phyloP scores from a whole-genome alignment of 805 yeast species.

The Metschnikowia dekortorum region DNA sequence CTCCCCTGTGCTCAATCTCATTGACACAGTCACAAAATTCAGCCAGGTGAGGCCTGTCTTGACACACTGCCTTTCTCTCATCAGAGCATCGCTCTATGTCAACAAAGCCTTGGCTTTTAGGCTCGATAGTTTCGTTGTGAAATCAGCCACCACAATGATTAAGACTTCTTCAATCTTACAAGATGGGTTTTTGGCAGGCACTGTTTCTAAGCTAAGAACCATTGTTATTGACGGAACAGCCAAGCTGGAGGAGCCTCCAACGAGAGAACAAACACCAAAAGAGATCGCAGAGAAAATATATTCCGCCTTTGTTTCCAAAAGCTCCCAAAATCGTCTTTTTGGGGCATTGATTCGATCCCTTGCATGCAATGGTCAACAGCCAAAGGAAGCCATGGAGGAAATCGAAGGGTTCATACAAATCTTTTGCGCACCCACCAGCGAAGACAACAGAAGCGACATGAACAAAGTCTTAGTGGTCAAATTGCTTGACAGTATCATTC shows the following conservation, averaged over 20 bases:
- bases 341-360: conserved; percentile 6
- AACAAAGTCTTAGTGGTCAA: conserved; percentile 22
- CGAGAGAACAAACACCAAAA: background rate
- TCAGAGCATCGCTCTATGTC: conserved; percentile 3
- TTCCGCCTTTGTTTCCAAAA: background rate
- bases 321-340: background rate
- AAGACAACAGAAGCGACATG: conserved; percentile 10
- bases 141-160: background rate
- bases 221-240: conserved; percentile 12
- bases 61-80: conserved; percentile 7
- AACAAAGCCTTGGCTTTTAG: conserved; percentile 1
- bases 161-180: conserved; percentile 7
- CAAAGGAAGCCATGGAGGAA: conserved; percentile 12
- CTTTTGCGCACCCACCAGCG: conserved; percentile 11
- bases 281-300: conserved; percentile 3
- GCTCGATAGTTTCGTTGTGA: conserved; percentile 7
- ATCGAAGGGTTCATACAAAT: conserved; percentile 14
- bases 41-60: conserved; percentile 18
- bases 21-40: conserved; percentile 18
- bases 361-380: conserved; percentile 14
- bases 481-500: conserved; percentile 21
- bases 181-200: conserved; percentile 12
- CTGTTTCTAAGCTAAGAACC: conserved; percentile 13
- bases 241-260: background rate
- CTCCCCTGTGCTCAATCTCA: conserved; percentile 17